A percentile compares a stretch with the other conserved stretches of the same genome.
Conservation (phyloP, 2,329 filamentous ascomycete genomes). For the Endoconidiophora laricicola region DNA sequence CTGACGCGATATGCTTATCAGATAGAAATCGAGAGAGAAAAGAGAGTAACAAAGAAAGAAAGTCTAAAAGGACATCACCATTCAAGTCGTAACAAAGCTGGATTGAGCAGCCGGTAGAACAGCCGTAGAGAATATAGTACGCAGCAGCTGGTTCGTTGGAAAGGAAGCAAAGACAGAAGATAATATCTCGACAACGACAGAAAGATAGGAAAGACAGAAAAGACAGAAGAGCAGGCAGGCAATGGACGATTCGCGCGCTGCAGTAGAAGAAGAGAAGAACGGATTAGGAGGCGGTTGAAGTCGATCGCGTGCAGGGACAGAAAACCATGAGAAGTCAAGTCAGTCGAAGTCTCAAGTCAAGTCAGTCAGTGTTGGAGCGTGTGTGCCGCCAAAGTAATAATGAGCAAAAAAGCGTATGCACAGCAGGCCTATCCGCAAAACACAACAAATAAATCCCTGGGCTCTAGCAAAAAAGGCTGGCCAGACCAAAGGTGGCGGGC, state of each 20-base stretch:
- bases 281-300: neutral
- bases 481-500: neutral
- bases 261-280: neutral
- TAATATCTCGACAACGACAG: neutral
- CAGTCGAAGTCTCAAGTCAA: neutral
- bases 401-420: neutral
- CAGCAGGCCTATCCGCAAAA: neutral
- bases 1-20: neutral
- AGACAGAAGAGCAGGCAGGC: neutral
- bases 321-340: neutral
- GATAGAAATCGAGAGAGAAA: no score
- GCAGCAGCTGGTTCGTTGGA: neutral
- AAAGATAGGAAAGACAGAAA: slow-evolving; percentile 2
- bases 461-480: slow-evolving; percentile 3
- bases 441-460: slow-evolving; percentile 1
- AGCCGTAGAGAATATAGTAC: neutral
- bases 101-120: neutral
- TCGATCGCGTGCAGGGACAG: neutral
- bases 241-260: neutral
- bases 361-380: neutral
- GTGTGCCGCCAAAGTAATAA: neutral
- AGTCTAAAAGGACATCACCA: slow-evolving; percentile 9
- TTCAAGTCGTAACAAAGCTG: slow-evolving; percentile 8
- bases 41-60: neutral
- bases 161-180: neutral